Percentiles rank a stretch among this genome's conserved stretches.
These are phyloP conservation scores for Piedraia hortae DNA, from an alignment of 2,329 filamentous ascomycete species.

Conservation along the genomic window DNA sequence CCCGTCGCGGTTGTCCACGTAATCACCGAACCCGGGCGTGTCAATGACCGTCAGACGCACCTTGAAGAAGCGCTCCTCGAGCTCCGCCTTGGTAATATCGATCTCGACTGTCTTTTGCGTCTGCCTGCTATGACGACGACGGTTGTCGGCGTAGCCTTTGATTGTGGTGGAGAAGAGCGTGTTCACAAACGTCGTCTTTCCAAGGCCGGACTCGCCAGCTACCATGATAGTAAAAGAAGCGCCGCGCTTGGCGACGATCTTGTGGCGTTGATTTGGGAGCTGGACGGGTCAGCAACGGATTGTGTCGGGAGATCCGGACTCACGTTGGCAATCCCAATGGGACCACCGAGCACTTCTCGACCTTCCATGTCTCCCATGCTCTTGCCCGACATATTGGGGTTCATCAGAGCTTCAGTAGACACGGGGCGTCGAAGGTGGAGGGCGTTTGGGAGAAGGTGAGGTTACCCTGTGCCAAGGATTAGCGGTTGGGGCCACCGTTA, in stretches of 20 bases:
- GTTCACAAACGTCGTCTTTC: conserved; percentile 99
- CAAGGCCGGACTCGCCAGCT: conserved; percentile 89
- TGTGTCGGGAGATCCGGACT: no score
- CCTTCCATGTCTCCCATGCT: no score
- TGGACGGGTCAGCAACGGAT: no score
- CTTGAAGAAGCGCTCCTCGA: conserved; percentile 99
- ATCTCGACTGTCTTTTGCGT: conserved; percentile 99
- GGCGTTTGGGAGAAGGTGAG: no score
- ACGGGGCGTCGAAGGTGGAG: no score
- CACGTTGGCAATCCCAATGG: conserved; percentile 50
- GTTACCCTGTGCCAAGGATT: no score
- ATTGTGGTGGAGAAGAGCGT: conserved; percentile 99
- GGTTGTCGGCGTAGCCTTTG: conserved; percentile 99
- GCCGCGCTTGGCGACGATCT: conserved; percentile 57
- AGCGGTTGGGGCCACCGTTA: no score
- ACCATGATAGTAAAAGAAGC: conserved; percentile 99
- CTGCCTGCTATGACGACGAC: conserved; percentile 96
- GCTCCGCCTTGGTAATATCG: conserved; percentile 97
- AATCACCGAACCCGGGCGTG: conserved; percentile 96
- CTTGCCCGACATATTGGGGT: no score
- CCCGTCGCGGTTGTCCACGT: conserved; percentile 98
- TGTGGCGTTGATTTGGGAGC: conserved; percentile 46
- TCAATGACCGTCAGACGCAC: conserved; percentile 97
- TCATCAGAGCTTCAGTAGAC: no score
- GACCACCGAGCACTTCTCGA: conserved; percentile 6